Evolutionary conservation across 768 basidiomycete species (phyloP), one percentile per base, ranked within the genome.

Genomic region (Tephrocybe sp.): DNA sequence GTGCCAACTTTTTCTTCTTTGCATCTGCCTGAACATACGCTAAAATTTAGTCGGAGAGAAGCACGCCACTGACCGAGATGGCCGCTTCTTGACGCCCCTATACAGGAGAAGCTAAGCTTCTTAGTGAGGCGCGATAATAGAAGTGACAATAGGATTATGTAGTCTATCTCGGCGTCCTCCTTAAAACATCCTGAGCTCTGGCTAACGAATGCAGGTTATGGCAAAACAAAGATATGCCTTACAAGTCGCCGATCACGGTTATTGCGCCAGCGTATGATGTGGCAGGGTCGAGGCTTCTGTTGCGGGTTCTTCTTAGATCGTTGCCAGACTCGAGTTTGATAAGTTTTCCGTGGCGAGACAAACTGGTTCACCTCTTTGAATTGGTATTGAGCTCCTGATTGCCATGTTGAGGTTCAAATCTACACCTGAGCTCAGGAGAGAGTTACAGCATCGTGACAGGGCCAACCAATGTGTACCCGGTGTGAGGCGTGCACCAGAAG

Each of bases 341-440:
- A 17, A 30, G n/a, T 32, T 40, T 30, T 34, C 20, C 20, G n/a
- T 25, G 17, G 15, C 23, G 17, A 45, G 38, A 6, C 50, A 44
- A 51, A 51, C 50, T 44, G 50, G 50, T 44, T 51, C 50, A 38
- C 9, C 3, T 33, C 6, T 15, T 37, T 14, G 10, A 23, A 10
- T 8, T 36, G n/a, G n/a, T 36, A 36, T 36, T 26, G 41, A 37
- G n/a, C n/a, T n/a, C n/a, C n/a, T n/a, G n/a, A n/a, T n/a, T n/a
- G n/a, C n/a, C n/a, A n/a, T n/a, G n/a, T n/a, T n/a, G n/a, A n/a
- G n/a, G n/a, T n/a, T n/a, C n/a, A n/a, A n/a, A n/a, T n/a, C n/a
- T n/a, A n/a, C n/a, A n/a, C n/a, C n/a, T n/a, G n/a, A n/a, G n/a
- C n/a, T n/a, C n/a, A n/a, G 42, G 48, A 50, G 32, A 25, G 40